Evolutionary conservation across 108 stramenopile species (phyloP).

Genomic region (Nitzschia sp.): DNA sequence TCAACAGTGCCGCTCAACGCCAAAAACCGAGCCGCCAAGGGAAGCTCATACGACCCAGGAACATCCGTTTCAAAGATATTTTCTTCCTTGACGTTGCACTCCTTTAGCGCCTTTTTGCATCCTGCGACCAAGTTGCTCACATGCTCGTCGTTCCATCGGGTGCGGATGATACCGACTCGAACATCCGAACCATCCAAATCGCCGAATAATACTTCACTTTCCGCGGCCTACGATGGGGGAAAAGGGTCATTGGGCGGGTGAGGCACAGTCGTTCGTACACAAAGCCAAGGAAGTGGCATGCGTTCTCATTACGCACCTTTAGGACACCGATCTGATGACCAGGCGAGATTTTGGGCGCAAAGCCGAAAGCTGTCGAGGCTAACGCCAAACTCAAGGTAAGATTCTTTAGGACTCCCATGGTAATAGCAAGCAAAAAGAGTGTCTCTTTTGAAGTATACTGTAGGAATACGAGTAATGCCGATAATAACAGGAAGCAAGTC

Average conservation of each 20-base stretch:
- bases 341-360: not conserved
- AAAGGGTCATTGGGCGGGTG: not conserved
- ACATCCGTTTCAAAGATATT: conserved; percentile 94
- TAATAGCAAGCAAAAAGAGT: too few species aligned
- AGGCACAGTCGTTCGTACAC: too few species aligned
- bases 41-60: conserved; percentile 96
- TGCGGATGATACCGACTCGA: conserved; percentile 85
- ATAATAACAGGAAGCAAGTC: too few species aligned
- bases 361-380: not conserved
- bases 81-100: conserved; percentile 81
- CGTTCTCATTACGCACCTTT: conserved; percentile 6
- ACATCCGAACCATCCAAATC: conserved; percentile 72
- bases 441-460: too few species aligned
- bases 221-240: conserved; percentile 58
- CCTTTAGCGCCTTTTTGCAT: conserved; percentile 66
- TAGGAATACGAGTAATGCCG: too few species aligned
- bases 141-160: conserved; percentile 90
- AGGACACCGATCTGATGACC: not conserved
- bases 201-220: conserved; percentile 80
- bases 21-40: conserved; percentile 90
- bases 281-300: not conserved
- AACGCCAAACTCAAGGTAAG: not conserved
- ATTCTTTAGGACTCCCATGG: not conserved
- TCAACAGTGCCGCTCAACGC: conserved; percentile 94
- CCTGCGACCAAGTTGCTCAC: conserved; percentile 81